A percentile compares a stretch with the other conserved stretches of the same genome.
Evolutionary conservation across 1,139 yeast species (phyloP).

Genomic region (Pichia sp.): DNA sequence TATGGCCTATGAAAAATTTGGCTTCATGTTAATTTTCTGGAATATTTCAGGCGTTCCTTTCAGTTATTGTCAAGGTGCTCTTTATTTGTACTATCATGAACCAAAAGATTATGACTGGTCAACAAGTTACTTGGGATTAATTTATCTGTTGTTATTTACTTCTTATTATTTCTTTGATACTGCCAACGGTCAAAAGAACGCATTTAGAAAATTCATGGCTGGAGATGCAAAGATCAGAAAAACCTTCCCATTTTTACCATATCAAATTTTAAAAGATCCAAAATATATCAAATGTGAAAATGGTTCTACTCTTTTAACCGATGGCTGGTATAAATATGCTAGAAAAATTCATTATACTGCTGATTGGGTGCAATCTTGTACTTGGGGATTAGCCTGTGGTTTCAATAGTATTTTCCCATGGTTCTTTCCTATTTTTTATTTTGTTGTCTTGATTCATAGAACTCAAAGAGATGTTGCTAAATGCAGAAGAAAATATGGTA

Average conservation of each 20-base stretch:
- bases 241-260: slow-evolving; percentile 89
- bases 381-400: slow-evolving; percentile 94
- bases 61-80: slow-evolving; percentile 91
- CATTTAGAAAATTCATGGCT: slow-evolving; percentile 80
- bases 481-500: slow-evolving; percentile 82
- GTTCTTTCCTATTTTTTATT: slow-evolving; percentile 91
- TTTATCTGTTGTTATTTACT: slow-evolving; percentile 50
- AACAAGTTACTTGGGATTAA: slow-evolving; percentile 45
- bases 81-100: slow-evolving; percentile 72
- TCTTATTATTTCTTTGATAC: slow-evolving; percentile 95
- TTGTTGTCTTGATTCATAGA: slow-evolving; percentile 80
- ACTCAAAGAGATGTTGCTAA: slow-evolving; percentile 80
- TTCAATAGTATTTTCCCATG: slow-evolving; percentile 84
- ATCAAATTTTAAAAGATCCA: slow-evolving; percentile 75
- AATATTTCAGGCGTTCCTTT: slow-evolving; percentile 98
- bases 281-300: slow-evolving; percentile 74
- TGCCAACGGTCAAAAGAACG: slow-evolving; percentile 89
- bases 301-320: slow-evolving; percentile 79
- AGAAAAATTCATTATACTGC: slow-evolving; percentile 95
- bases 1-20: slow-evolving; percentile 98
- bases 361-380: slow-evolving; percentile 77
- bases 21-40: slow-evolving; percentile 97
- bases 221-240: slow-evolving; percentile 73
- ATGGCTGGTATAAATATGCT: slow-evolving; percentile 91
- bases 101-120: slow-evolving; percentile 80